Evolutionary conservation across 257 asterid genomes (phyloP).

Genomic region (Phtheirospermum japonicum): DNA sequence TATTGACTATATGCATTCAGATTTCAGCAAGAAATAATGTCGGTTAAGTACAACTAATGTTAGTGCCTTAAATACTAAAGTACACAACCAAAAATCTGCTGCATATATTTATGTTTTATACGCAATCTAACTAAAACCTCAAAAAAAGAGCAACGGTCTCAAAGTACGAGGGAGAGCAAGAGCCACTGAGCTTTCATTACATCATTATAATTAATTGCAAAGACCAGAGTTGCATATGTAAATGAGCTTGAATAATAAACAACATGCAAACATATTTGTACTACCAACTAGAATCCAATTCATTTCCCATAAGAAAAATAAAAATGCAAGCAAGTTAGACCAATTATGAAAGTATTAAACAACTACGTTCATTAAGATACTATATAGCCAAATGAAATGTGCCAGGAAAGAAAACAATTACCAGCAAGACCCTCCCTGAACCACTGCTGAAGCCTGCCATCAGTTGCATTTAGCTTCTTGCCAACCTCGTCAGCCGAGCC

Average conservation of each 20-base stretch:
- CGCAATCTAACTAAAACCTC: constrained; percentile 7
- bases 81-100: background rate
- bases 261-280: background rate
- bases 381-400: background rate
- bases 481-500: constrained; percentile 42
- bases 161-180: background rate
- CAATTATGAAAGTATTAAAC: background rate
- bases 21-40: background rate
- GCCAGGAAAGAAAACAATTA: constrained; percentile 28
- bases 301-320: background rate
- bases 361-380: constrained; percentile 3
- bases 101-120: background rate
- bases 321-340: constrained; percentile 9
- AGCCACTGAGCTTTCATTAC: background rate
- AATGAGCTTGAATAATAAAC: background rate
- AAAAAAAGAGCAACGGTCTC: background rate
- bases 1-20: background rate
- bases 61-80: background rate
- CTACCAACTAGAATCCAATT: background rate
- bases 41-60: background rate
- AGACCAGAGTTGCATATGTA: constrained; percentile 4
- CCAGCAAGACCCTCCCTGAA: constrained; percentile 91
- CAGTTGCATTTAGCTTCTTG: constrained; percentile 46
- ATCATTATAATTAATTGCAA: constrained; percentile 11
- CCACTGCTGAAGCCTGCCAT: constrained; percentile 84